These are phyloP conservation scores for Dalbergia cochinchinensis DNA, from an alignment of 306 rosid genomes.

Conservation along the genomic window DNA sequence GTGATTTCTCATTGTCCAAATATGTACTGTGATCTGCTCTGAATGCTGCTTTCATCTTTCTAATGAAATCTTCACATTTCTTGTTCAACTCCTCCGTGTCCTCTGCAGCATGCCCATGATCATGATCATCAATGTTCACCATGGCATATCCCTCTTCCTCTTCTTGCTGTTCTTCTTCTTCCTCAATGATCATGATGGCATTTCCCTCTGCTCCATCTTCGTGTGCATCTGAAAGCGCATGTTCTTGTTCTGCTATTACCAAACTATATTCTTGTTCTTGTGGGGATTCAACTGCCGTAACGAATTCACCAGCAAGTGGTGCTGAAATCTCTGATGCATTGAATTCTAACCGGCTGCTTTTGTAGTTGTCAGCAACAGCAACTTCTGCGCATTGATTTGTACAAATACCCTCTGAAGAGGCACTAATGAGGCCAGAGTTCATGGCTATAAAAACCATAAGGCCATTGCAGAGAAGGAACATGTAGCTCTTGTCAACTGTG, in stretches of 20 bases:
- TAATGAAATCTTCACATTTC: slow-evolving; percentile 85
- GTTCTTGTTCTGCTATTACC: slow-evolving; percentile 2
- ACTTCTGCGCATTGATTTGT: background rate
- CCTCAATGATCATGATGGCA: slow-evolving; percentile 4
- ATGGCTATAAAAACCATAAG: slow-evolving; percentile 59
- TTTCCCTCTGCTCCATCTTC: slow-evolving; percentile 26
- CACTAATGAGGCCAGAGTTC: slow-evolving; percentile 52
- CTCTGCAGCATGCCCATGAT: slow-evolving; percentile 37
- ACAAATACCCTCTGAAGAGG: slow-evolving; percentile 15
- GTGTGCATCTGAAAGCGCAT: background rate
- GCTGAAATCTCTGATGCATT: slow-evolving; percentile 14
- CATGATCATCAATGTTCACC: slow-evolving; percentile 15
- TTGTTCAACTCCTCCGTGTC: slow-evolving; percentile 74
- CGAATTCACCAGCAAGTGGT: background rate
- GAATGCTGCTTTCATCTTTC: slow-evolving; percentile 68
- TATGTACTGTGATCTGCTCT: slow-evolving; percentile 15
- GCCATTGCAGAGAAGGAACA: slow-evolving; percentile 77
- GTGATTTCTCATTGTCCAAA: slow-evolving; percentile 20
- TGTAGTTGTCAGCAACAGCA: background rate
- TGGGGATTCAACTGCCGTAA: slow-evolving; percentile 1
- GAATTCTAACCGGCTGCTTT: background rate
- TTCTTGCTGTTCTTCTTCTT: slow-evolving; percentile 11
- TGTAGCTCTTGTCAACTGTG: slow-evolving; percentile 57
- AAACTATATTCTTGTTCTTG: slow-evolving; percentile 32
- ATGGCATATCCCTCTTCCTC: background rate